Evolutionary conservation across 139 green algal genomes (phyloP).

Genomic region (Chlamydomonas schloesseri): DNA sequence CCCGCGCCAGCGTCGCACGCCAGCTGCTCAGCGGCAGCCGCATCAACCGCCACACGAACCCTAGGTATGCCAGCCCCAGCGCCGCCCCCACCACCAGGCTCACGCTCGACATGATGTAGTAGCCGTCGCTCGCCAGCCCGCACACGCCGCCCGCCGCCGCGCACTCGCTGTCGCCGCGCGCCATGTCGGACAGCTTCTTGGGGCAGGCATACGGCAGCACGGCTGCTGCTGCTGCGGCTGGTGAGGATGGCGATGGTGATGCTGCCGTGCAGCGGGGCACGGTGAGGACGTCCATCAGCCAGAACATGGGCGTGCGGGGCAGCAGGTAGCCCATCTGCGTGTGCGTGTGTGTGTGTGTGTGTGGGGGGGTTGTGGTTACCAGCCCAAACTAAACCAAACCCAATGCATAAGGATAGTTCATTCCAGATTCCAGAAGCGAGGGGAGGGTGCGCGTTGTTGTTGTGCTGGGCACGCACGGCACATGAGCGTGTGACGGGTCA

Average conservation of each 20-base stretch:
- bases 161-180: constrained; percentile 40
- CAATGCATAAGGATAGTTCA: no score
- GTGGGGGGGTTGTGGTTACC: no score
- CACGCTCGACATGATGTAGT: constrained; percentile 72
- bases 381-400: no score
- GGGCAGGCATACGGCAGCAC: constrained; percentile 22
- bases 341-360: no score
- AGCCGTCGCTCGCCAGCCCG: constrained; percentile 70
- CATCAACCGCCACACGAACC: constrained; percentile 51
- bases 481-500: no score
- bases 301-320: constrained; percentile 82
- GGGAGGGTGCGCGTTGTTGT: no score
- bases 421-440: no score
- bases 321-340: constrained; percentile 80
- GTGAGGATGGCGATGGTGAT: no score
- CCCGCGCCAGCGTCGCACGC: background rate
- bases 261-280: constrained; percentile 41
- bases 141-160: constrained; percentile 48
- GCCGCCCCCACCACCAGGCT: constrained; percentile 59
- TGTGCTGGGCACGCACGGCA: no score
- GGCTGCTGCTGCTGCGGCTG: background rate
- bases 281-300: constrained; percentile 70
- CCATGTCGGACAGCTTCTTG: constrained; percentile 51
- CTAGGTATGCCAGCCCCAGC: constrained; percentile 52
- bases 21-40: constrained; percentile 35